Evolutionary conservation across 148 eudicot genomes (phyloP).

Genomic region (Rhododendron molle): DNA sequence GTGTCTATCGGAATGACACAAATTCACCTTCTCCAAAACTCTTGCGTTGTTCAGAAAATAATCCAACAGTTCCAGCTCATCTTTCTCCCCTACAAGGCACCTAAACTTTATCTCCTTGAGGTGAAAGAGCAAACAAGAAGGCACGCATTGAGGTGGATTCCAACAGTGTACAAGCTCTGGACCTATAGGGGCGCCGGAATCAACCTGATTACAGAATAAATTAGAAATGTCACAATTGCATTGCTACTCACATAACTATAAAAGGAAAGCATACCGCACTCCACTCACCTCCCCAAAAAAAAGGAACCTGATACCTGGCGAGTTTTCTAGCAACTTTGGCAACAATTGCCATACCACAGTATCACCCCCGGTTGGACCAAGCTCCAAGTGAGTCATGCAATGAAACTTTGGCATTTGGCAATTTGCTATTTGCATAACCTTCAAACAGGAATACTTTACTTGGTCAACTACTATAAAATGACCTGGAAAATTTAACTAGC

Average conservation of each 20-base stretch:
- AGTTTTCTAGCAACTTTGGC: background rate
- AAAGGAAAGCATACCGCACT: background rate
- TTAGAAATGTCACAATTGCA: background rate
- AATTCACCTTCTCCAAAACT: constrained; percentile 9
- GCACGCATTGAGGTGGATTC: background rate
- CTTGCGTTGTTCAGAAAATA: constrained; percentile 1
- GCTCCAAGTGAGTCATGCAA: background rate
- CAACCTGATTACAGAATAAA: background rate
- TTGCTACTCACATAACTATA: background rate
- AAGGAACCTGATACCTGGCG: background rate
- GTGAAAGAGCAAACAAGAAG: constrained; percentile 10
- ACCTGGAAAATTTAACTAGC: background rate
- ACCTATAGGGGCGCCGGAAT: too few species aligned
- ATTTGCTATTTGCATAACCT: background rate
- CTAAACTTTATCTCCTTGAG: constrained; percentile 2
- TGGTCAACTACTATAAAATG: background rate
- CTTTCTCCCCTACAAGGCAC: background rate
- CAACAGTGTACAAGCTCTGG: background rate
- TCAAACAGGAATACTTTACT: background rate
- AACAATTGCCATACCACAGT: background rate
- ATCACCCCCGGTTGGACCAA: background rate
- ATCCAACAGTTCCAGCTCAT: background rate
- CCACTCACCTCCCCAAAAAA: background rate
- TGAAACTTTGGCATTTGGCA: background rate
- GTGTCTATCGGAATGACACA: background rate